Base-by-base conservation (phyloP, 2,329 filamentous ascomycete species). In the Xylariaceae sp. region DNA sequence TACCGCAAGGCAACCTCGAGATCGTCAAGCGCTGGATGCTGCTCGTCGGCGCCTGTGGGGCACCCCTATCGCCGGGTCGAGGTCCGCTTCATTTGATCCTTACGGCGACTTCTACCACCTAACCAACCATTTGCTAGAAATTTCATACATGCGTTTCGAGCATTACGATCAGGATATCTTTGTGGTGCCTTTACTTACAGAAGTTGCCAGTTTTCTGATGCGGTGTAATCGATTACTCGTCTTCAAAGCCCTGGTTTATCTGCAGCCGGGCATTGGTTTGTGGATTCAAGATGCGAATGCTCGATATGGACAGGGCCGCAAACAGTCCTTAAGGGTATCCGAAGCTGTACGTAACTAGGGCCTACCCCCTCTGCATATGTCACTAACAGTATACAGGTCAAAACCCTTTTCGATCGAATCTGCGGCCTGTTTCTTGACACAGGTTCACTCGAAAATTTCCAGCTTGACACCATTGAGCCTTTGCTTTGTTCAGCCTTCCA, bases 31-130 rank as follows among this genome's bases (percentile, higher is more conserved):
- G 10, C 75, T 91, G 3, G 89, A 91, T 54, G 80, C 83, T 50
- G 86, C 84, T 50, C 79, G 84, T 48, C 82, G 83, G 48, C 80
- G 80, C n/a, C 75, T 93, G 0, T 91, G 88, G 88, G 85, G 85
- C 2, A 81, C 80, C 1, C 68, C 72, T 0, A 71, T 71, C 37
- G 71, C 73, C 0, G 75, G 75, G 1, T 67, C 73, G 2, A 76
- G 76, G 50, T 71, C 73, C 1, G 61, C 75, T 40, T 75, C 75
- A 4, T 81, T 78, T 56, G 83, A 92, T 65, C 84, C 88, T 0
- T 90, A 88, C 61, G 81, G 87, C 50, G 77, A 84, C 50, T 72
- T 96, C 0, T 89, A 92, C 66, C 80, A 79, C 43, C 79, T 88
- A 14, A 74, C 85, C 44, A 79, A 78, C 52, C 70, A 75, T 14